These are phyloP conservation scores for Hyphopichia wangnamkhiaoensis DNA, from an alignment of 1,139 yeast species.

Conservation along the genomic window DNA sequence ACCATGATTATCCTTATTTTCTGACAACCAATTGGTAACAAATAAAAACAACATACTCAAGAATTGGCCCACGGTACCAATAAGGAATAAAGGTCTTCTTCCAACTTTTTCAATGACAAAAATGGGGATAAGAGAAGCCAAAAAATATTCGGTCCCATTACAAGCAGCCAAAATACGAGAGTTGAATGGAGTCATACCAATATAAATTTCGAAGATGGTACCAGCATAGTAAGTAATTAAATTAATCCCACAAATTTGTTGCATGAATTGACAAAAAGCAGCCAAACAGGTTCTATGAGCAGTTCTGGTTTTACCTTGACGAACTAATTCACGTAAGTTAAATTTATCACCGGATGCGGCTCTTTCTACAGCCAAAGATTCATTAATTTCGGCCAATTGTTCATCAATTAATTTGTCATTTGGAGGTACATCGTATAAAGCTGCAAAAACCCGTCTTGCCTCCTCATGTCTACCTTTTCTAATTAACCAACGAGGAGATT, in stretches of 20 bases:
- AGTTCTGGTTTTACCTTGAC: conserved; percentile 10
- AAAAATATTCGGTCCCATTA: conserved; percentile 29
- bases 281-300: conserved; percentile 35
- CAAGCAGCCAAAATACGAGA: conserved; percentile 33
- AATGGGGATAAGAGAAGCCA: conserved; percentile 4
- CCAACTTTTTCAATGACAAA: conserved; percentile 6
- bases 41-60: conserved; percentile 14
- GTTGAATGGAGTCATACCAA: conserved; percentile 31
- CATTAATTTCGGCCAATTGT: conserved; percentile 23
- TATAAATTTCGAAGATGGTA: conserved; percentile 28
- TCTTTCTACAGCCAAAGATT: conserved; percentile 20
- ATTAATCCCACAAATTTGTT: conserved; percentile 31
- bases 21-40: conserved; percentile 11
- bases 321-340: conserved; percentile 4
- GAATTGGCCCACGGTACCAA: conserved; percentile 4
- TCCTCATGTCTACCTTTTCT: conserved; percentile 43
- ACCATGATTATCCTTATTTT: conserved; percentile 5
- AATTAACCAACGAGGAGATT: conserved; percentile 52
- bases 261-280: conserved; percentile 47
- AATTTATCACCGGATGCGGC: conserved; percentile 1
- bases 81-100: conserved; percentile 3
- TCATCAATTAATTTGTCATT: conserved; percentile 20
- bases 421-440: conserved; percentile 31
- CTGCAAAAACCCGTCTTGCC: conserved; percentile 46
- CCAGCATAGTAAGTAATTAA: conserved; percentile 32